Base-by-base conservation (phyloP, 345 rosid species). In the Lagerstroemia speciosa region DNA sequence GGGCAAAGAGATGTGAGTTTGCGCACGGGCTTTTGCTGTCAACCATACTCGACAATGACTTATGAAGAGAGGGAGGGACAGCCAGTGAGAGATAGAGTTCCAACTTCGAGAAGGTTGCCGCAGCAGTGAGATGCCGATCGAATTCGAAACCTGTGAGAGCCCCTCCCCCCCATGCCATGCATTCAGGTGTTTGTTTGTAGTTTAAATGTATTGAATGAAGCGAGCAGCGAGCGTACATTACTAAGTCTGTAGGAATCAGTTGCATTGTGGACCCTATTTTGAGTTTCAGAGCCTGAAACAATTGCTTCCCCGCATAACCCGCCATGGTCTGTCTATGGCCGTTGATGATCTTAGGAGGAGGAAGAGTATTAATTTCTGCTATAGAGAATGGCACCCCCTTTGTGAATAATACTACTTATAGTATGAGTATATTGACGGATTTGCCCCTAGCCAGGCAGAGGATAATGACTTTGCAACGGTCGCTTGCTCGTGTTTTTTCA, bases 1-100 rank as follows among this genome's bases (percentile, higher is more conserved):
- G 84, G 83, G 68, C 79, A 33, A 87, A 78, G 72, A 84, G 85
- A 69, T 81, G 89, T 6, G 83, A 85, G 77, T 93, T 89, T 72
- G 86, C 82, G 41, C 81, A 85, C 76, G 96, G 90, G 72, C 78
- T 94, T 65, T 67, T 94, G 74, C 66, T 82, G 72, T 94, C 99
- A 72, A 78, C 82, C 71, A 74, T 89, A 76, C 80, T 85, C 62
- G 84, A 83, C 12, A 86, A 86, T 32, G 46, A 41, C 46, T 88
- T 81, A 74, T 94, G 78, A 86, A 82, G 70, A 78, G 62, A 66
- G 37, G 43, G 14, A 7, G 43, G 14, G 22, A 34, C 26, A 33
- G 24, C 9, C 29, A 20, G 19, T 10, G 20, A 22, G 15, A n/a
- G 41, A 34, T 24, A 63, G 26, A 33, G 66, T 16, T n/a, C 16